Base-by-base conservation (phyloP, 192 early-diverging fungal genomes). In the Helicostylum pulchrum region DNA sequence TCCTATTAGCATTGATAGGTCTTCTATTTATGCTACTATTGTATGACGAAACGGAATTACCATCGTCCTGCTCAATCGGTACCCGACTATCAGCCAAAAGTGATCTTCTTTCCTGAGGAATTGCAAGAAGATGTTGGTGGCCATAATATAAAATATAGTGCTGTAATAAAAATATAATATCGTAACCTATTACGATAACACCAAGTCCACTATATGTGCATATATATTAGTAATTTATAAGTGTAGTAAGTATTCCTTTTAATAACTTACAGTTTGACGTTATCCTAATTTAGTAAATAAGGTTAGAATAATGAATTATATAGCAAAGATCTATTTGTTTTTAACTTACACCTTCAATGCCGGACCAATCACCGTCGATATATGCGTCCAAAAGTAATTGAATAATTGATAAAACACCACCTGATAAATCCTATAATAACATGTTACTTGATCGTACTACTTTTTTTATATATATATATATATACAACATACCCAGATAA, bases 321-420 rank as follows among this genome's bases (percentile, higher is more conserved):
- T 14, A 48, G 14, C 46, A 48, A n/a, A 14, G 4, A 14, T 15
- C 17, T 15, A 58, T 43, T 17, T 19, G n/a, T 32, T n/a, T 57
- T 9, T 1, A 44, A 43, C 43, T 59, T 59, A 59, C 84, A 65
- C 73, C 80, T 21, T 58, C 48, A 2, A 88, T 81, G 15, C 81
- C 83, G 4, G 75, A 74, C 83, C 86, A 86, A 56, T 86, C 77
- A 14, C 82, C 77, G 19, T 77, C 63, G 1, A 84, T 64, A 10
- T 70, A 71, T 0, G 86, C 81, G 69, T 97, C 95, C 31, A 94
- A 51, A 0, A 95, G 30, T 26, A 90, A 70, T 73, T 97, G 95
- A 0, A 78, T 43, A 53, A 94, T 78, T 23, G 89, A 92, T 32
- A 92, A 72, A 0, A 77, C 42, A 0, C 95, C 95, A 43, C 95